phyloP scores from a whole-genome alignment of 495 filamentous ascomycete genomes.

The Neurospora sp. region DNA sequence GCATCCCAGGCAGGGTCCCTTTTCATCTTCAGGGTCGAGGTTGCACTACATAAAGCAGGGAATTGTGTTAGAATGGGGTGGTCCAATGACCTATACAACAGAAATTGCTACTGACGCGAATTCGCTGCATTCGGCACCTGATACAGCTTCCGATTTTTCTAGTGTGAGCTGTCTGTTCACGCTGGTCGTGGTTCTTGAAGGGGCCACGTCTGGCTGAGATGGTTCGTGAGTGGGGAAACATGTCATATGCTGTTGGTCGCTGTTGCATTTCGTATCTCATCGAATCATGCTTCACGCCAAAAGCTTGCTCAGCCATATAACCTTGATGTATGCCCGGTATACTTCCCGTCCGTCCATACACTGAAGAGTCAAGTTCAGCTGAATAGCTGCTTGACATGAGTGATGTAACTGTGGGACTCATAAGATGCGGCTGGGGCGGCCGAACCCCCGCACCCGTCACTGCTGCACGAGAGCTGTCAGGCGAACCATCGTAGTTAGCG shows the following conservation, averaged over 20 bases:
- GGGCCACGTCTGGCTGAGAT: conserved; percentile 34
- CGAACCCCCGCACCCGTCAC: conserved; percentile 3
- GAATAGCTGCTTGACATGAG: conserved; percentile 3
- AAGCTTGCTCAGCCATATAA: conserved; percentile 3
- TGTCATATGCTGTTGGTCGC: conserved; percentile 4
- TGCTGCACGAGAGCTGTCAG: background rate
- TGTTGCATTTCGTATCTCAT: conserved; percentile 6
- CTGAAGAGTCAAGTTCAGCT: conserved; percentile 1
- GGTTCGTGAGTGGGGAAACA: conserved; percentile 11
- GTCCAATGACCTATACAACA: background rate
- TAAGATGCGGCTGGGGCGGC: background rate
- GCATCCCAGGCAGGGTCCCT: conserved; percentile 38
- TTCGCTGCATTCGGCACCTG: conserved; percentile 44
- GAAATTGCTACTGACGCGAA: conserved; percentile 30
- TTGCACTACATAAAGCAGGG: conserved; percentile 27
- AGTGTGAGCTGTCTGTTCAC: conserved; percentile 39
- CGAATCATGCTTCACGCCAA: conserved; percentile 7
- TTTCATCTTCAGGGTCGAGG: conserved; percentile 29
- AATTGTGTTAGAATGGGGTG: conserved; percentile 2
- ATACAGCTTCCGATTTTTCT: conserved; percentile 42
- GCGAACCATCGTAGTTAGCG: conserved; percentile 18
- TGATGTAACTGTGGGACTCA: background rate
- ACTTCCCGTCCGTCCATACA: conserved; percentile 3
- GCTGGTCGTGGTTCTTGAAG: conserved; percentile 34
- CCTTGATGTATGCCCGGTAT: conserved; percentile 1